These are phyloP conservation scores for Colletotrichum filicis DNA, from an alignment of 2,329 filamentous ascomycete species.

Conservation along the genomic window DNA sequence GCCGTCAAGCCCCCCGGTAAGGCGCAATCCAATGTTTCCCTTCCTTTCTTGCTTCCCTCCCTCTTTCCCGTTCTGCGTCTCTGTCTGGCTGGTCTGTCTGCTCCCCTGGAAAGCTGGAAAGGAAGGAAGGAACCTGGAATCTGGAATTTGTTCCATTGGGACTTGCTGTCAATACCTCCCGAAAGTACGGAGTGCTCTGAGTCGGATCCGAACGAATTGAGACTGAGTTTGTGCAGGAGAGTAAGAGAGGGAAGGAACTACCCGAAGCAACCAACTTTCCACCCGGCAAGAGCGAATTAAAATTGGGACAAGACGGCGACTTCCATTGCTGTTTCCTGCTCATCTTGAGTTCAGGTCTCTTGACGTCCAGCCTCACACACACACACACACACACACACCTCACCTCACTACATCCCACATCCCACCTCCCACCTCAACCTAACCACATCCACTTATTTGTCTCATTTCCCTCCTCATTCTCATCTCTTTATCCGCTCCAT, in stretches of 20 bases:
- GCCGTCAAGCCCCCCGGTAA: not conserved
- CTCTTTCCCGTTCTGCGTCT: conserved; percentile 5
- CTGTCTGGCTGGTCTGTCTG: not conserved
- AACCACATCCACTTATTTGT: conserved; percentile 5
- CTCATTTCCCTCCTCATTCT: conserved; percentile 22
- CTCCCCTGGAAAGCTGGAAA: not conserved
- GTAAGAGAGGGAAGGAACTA: not conserved
- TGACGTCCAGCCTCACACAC: conserved; percentile 3
- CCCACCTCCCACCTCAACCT: conserved; percentile 4
- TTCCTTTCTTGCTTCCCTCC: conserved; percentile 18
- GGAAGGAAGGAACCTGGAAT: not conserved
- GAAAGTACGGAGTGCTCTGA: not conserved
- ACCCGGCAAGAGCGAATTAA: conserved; percentile 9
- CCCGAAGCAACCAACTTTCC: not conserved
- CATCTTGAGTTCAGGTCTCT: not conserved
- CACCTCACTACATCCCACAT: not conserved
- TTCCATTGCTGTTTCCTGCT: conserved; percentile 11
- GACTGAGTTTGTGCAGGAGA: not conserved
- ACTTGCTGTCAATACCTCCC: not conserved
- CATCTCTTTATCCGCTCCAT: not conserved
- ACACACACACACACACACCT: not conserved
- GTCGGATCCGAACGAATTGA: not conserved
- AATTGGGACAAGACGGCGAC: conserved; percentile 21
- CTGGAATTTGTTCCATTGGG: not conserved
- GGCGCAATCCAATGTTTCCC: conserved; percentile 31